A percentile compares a stretch with the other conserved stretches of the same genome.
Evolutionary conservation across 768 basidiomycete genomes (phyloP).

Genomic region (Boletus edulis): DNA sequence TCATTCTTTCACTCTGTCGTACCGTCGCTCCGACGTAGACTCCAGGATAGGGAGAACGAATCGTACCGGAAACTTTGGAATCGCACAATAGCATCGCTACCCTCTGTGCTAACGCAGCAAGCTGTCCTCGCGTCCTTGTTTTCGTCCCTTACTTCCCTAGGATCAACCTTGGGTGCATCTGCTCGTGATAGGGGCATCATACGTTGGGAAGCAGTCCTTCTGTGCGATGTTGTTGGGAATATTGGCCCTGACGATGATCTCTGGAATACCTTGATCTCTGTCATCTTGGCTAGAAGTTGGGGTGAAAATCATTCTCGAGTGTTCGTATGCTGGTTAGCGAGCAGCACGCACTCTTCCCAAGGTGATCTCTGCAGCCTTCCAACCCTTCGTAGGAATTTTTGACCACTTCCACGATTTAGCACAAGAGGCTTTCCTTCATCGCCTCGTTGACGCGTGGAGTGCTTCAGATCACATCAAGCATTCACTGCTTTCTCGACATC

Average conservation of each 20-base stretch:
- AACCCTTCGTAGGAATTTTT: not conserved
- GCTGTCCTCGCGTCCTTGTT: constrained; percentile 61
- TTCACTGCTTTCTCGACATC: constrained; percentile 71
- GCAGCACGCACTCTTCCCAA: constrained; percentile 36
- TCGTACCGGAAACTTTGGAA: constrained; percentile 53
- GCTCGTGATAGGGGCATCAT: constrained; percentile 39
- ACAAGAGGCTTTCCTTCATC: constrained; percentile 46
- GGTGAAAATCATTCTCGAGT: constrained; percentile 54
- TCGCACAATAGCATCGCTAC: constrained; percentile 42
- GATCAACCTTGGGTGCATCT: constrained; percentile 32
- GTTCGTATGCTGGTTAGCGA: constrained; percentile 70
- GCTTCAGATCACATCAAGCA: constrained; percentile 76
- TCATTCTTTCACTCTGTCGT: constrained; percentile 65
- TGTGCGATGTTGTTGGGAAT: constrained; percentile 54
- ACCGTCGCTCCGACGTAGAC: constrained; percentile 44
- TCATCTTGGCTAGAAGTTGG: constrained; percentile 61
- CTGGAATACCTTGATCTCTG: constrained; percentile 46
- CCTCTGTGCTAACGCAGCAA: constrained; percentile 52
- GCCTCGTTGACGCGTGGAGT: constrained; percentile 66
- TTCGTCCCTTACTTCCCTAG: constrained; percentile 38
- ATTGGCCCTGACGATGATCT: constrained; percentile 44
- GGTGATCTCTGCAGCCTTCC: constrained; percentile 20
- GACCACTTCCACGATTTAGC: constrained; percentile 26
- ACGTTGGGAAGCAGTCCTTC: constrained; percentile 52
- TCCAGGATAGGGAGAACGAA: constrained; percentile 22